Conservation (phyloP, 2,329 filamentous ascomycete genomes). For the Diaporthe eres region DNA sequence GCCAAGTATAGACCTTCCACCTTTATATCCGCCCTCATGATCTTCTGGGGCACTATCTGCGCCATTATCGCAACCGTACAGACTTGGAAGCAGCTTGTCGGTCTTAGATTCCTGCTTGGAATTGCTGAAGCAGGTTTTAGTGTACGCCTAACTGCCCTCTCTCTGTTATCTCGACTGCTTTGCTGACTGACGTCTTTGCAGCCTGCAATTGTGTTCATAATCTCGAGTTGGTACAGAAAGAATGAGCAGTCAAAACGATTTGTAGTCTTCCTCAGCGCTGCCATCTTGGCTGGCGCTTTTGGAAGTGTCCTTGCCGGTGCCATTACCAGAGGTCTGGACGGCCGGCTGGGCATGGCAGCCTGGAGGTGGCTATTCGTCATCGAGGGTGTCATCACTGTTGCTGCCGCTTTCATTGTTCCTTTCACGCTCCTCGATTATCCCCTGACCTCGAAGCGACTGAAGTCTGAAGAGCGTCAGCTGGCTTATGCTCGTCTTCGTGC, state of each 20-base stretch:
- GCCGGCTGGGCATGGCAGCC: not conserved
- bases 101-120: not conserved
- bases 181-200: not conserved
- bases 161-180: not conserved
- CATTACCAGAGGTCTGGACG: not conserved
- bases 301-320: not conserved
- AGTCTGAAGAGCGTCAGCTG: not conserved
- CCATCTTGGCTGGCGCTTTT: not conserved
- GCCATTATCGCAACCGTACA: not conserved
- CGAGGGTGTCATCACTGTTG: not conserved
- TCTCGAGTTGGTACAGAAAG: not conserved
- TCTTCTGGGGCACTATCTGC: not conserved
- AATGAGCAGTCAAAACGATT: not conserved
- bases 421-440: not conserved
- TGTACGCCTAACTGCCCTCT: not conserved
- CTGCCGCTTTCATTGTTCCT: not conserved
- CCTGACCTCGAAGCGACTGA: not conserved
- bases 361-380: not conserved
- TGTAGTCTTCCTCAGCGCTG: not conserved
- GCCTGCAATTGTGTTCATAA: not conserved
- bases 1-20: not conserved
- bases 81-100: not conserved
- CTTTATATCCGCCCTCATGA: slow-evolving; percentile 3
- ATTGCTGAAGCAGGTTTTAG: not conserved
- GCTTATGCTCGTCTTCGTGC: slow-evolving; percentile 1